Conservation (phyloP, 306 rosid genomes). For the Rosa rugosa region DNA sequence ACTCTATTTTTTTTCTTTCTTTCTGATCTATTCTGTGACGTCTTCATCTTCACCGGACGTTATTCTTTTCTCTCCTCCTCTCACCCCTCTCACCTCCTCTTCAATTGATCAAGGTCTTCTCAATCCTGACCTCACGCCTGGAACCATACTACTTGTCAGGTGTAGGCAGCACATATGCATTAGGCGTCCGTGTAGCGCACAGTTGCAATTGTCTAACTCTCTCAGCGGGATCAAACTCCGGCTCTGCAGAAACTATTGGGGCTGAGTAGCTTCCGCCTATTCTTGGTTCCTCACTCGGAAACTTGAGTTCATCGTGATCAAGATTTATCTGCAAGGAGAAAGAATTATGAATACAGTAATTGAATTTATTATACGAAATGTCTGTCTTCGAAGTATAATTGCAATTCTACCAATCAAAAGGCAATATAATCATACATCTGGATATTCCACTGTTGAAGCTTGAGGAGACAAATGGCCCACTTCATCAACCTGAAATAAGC, state of each 20-base stretch:
- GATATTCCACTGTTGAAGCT: too few species aligned
- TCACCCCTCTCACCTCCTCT: too few species aligned
- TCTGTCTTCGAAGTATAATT: slow-evolving; percentile 9
- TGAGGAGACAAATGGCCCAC: too few species aligned
- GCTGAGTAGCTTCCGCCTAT: slow-evolving; percentile 74
- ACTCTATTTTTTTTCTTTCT: too few species aligned
- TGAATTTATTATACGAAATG: not conserved
- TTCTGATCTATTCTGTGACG: too few species aligned
- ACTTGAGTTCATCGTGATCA: slow-evolving; percentile 59
- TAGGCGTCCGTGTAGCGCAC: slow-evolving; percentile 48
- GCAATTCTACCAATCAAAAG: slow-evolving; percentile 24
- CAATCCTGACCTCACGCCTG: slow-evolving; percentile 59
- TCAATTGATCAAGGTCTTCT: too few species aligned
- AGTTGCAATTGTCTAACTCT: slow-evolving; percentile 53
- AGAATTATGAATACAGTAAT: not conserved
- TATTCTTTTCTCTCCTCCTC: too few species aligned
- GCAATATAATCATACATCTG: slow-evolving; percentile 48
- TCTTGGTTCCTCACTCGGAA: slow-evolving; percentile 51
- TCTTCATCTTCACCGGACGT: too few species aligned
- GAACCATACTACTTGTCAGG: slow-evolving; percentile 50
- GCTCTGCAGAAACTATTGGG: slow-evolving; percentile 64
- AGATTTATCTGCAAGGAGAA: slow-evolving; percentile 46
- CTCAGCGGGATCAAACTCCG: slow-evolving; percentile 83
- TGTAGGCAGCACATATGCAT: slow-evolving; percentile 81
- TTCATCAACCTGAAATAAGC: slow-evolving; percentile 60